Evolutionary conservation across 495 filamentous ascomycete species (phyloP).

Genomic region (Astrocystis sublimbata): DNA sequence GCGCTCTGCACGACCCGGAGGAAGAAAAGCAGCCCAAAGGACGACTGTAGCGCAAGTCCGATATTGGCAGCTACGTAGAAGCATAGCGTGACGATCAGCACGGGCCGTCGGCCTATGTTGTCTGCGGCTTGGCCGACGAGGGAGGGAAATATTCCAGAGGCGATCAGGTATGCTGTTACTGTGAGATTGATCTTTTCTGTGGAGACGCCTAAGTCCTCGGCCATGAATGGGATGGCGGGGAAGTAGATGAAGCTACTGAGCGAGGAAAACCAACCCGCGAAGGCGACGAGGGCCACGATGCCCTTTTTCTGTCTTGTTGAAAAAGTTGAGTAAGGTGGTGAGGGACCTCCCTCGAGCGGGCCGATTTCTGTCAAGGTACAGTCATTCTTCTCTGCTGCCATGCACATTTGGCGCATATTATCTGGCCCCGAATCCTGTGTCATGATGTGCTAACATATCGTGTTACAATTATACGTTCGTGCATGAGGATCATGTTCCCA

Average conservation of each 20-base stretch:
- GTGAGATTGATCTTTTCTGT: conserved; percentile 43
- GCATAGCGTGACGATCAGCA: not conserved
- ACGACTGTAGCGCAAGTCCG: not conserved
- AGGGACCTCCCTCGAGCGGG: too few species aligned
- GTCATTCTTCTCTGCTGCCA: not conserved
- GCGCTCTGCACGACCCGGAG: not conserved
- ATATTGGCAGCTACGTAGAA: conserved; percentile 11
- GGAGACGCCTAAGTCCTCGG: conserved; percentile 40
- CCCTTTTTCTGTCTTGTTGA: not conserved
- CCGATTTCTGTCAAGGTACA: not conserved
- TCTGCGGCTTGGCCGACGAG: not conserved
- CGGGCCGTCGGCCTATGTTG: not conserved
- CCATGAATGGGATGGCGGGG: not conserved
- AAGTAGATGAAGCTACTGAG: not conserved
- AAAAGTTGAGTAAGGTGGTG: not conserved
- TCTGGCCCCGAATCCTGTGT: not conserved
- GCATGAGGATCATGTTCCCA: not conserved
- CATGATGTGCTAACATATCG: not conserved
- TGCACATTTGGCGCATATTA: not conserved
- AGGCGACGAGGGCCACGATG: conserved; percentile 34
- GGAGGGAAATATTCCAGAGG: not conserved
- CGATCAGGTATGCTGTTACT: conserved; percentile 9
- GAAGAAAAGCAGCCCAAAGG: not conserved
- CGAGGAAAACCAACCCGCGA: conserved; percentile 25
- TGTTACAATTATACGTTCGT: not conserved